Conservation (phyloP, 495 filamentous ascomycete genomes). For the Podospora pseudopauciseta region DNA sequence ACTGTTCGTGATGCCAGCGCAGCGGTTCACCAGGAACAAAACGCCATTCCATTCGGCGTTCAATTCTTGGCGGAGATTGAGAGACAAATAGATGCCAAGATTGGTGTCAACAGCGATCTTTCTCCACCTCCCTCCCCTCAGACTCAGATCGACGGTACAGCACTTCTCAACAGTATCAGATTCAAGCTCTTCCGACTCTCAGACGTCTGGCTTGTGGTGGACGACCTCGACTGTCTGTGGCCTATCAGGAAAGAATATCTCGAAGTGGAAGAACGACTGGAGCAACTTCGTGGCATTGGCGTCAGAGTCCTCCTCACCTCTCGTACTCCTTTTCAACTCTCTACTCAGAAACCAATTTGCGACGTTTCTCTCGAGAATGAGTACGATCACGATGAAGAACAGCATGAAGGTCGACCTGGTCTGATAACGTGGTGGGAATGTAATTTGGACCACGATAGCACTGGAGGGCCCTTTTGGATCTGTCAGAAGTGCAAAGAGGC, state of each 20-base stretch:
- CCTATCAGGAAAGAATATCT: neutral
- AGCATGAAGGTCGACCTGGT: neutral
- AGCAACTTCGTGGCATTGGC: neutral
- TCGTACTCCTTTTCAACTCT: neutral
- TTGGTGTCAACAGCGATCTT: neutral
- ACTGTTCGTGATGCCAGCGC: neutral
- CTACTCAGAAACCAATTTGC: neutral
- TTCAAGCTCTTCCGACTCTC: constrained; percentile 6
- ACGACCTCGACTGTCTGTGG: constrained; percentile 6
- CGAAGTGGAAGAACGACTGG: neutral
- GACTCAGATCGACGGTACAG: neutral
- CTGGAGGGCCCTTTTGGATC: neutral
- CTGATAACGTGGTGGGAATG: neutral
- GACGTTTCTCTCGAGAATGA: neutral
- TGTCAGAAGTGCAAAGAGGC: neutral
- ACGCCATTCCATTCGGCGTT: neutral
- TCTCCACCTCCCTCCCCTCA: neutral
- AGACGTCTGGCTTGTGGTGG: neutral
- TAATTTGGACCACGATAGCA: neutral
- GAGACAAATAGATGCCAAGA: neutral
- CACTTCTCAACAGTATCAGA: neutral
- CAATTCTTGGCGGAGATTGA: constrained; percentile 4
- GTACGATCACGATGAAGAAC: neutral
- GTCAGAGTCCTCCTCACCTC: neutral
- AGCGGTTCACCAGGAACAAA: constrained; percentile 3